These are phyloP conservation scores for Stygiomarasmius scandens DNA, from an alignment of 1,284 basidiomycete genomes.

Conservation along the genomic window DNA sequence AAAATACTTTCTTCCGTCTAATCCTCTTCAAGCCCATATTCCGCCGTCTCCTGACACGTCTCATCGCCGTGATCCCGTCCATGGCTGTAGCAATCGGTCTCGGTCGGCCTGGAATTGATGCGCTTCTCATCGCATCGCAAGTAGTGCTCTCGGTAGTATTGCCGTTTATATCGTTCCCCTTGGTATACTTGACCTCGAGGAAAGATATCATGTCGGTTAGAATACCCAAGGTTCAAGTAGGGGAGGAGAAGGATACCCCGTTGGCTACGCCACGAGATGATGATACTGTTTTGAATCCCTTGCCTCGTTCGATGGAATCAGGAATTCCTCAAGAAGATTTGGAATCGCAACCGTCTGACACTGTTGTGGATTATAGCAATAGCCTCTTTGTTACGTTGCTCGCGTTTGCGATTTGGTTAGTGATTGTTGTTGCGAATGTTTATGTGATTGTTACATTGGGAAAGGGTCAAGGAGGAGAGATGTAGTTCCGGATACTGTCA, in stretches of 20 bases:
- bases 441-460: constrained; percentile 63
- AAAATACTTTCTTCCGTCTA: not conserved
- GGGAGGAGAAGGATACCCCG: constrained; percentile 2
- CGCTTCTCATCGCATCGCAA: constrained; percentile 86
- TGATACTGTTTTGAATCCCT: no score
- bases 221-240: not conserved
- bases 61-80: constrained; percentile 85
- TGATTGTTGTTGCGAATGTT: constrained; percentile 70
- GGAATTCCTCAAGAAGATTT: no score
- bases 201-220: constrained; percentile 69
- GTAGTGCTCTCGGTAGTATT: constrained; percentile 87
- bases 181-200: constrained; percentile 76
- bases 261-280: no score
- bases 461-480: no score
- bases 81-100: constrained; percentile 78
- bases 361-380: constrained; percentile 60
- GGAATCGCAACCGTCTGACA: not conserved
- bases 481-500: no score
- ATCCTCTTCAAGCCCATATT: constrained; percentile 11
- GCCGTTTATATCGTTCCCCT: constrained; percentile 84
- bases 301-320: no score
- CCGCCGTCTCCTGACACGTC: constrained; percentile 68
- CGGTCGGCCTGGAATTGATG: constrained; percentile 78
- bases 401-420: constrained; percentile 66
- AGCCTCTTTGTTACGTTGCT: constrained; percentile 54